phyloP scores from a whole-genome alignment of 805 yeast species.

The Phaffomyces antillensis region DNA sequence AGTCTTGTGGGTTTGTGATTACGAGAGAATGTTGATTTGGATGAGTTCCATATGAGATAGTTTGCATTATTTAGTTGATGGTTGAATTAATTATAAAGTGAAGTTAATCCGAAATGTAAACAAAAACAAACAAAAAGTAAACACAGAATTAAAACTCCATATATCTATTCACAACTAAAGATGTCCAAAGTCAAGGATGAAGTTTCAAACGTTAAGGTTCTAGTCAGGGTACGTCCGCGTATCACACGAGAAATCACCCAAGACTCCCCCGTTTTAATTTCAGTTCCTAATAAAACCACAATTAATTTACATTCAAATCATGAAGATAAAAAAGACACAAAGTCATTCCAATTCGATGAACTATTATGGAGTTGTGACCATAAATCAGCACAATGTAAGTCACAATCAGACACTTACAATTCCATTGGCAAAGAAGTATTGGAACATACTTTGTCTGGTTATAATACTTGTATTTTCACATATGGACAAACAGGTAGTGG shows the following conservation, averaged over 20 bases:
- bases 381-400: slow-evolving; percentile 28
- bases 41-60: slow-evolving; percentile 1
- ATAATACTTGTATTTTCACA: slow-evolving; percentile 67
- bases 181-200: neutral
- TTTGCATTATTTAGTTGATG: neutral
- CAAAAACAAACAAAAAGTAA: slow-evolving; percentile 1
- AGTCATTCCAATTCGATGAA: slow-evolving; percentile 42
- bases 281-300: slow-evolving; percentile 14
- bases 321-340: slow-evolving; percentile 15
- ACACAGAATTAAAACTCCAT: neutral
- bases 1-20: neutral
- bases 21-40: slow-evolving; percentile 1
- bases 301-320: slow-evolving; percentile 5
- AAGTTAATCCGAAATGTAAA: slow-evolving; percentile 2
- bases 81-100: neutral
- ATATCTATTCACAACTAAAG: neutral
- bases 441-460: slow-evolving; percentile 60
- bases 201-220: slow-evolving; percentile 34
- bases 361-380: slow-evolving; percentile 42
- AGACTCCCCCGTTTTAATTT: slow-evolving; percentile 12
- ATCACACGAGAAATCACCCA: slow-evolving; percentile 14
- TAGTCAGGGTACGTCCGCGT: slow-evolving; percentile 48
- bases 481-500: slow-evolving; percentile 48
- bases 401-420: slow-evolving; percentile 46
- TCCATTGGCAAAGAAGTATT: slow-evolving; percentile 53